Percentiles rank a stretch among this genome's conserved stretches.
These are phyloP conservation scores for Xerocomellus dryophilus DNA, from an alignment of 768 basidiomycete species.

Conservation along the genomic window DNA sequence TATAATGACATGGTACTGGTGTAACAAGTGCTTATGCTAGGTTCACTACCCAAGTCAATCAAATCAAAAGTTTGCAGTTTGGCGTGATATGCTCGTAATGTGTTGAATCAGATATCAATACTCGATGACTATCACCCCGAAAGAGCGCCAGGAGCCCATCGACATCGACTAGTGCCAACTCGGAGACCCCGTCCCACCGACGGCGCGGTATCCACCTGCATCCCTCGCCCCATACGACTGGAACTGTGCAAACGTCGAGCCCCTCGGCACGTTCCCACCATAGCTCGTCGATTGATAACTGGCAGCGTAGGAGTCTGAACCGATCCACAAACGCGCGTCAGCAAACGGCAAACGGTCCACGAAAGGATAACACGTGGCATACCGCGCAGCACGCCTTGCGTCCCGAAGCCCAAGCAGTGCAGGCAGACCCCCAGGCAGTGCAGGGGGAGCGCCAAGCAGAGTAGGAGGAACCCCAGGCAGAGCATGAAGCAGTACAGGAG, in stretches of 20 bases:
- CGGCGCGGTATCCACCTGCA: constrained; percentile 1
- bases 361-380: not conserved
- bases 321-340: not conserved
- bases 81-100: no score
- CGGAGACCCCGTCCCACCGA: not conserved
- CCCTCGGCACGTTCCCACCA: constrained; percentile 16
- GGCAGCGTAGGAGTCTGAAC: constrained; percentile 13
- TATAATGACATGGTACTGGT: no score
- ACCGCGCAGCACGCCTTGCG: no score
- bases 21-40: no score
- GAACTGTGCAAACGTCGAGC: constrained; percentile 4
- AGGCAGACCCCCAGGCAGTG: no score
- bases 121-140: not conserved
- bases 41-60: no score
- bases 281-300: constrained; percentile 21
- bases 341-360: not conserved
- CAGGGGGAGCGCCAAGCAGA: no score
- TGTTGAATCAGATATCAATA: no score
- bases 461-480: no score
- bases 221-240: constrained; percentile 11
- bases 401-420: no score
- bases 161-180: not conserved
- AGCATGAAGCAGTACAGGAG: not conserved
- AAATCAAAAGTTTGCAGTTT: no score
- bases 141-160: no score